phyloP scores from a whole-genome alignment of 306 rosid species.

The Ormosia semicastrata region DNA sequence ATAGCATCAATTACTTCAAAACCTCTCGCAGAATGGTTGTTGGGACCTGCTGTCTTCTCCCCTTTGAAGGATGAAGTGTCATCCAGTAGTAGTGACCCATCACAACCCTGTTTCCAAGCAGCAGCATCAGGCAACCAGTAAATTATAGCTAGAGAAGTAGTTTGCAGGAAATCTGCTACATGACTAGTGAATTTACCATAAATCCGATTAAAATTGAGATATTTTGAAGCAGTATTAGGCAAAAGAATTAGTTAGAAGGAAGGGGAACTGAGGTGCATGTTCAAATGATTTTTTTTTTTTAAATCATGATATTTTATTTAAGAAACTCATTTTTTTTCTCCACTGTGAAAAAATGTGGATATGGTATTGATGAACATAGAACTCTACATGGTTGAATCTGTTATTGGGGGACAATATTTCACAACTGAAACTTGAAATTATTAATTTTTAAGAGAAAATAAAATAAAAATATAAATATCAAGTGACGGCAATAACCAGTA shows the following conservation, averaged over 20 bases:
- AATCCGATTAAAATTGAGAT: neutral
- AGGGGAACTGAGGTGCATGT: neutral
- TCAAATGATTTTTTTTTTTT: neutral
- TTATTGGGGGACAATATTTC: neutral
- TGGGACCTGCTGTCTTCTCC: conserved; percentile 73
- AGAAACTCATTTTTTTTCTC: neutral
- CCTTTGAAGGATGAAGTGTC: conserved; percentile 58
- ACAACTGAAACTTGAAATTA: neutral
- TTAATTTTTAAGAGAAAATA: neutral
- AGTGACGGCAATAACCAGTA: neutral
- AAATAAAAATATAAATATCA: neutral
- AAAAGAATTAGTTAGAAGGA: neutral
- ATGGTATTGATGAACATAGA: neutral
- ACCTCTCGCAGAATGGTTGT: conserved; percentile 57
- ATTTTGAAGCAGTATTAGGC: neutral
- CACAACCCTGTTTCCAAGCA: conserved; percentile 67
- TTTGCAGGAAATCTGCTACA: neutral
- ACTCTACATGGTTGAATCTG: too few species aligned
- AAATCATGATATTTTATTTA: neutral
- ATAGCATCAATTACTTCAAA: conserved; percentile 59
- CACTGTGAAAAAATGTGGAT: neutral
- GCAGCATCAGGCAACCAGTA: neutral
- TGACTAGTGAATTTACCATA: neutral
- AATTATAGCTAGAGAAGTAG: neutral
- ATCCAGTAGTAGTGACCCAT: conserved; percentile 73